phyloP scores from a whole-genome alignment of 768 basidiomycete species.

The Suillus discolor region DNA sequence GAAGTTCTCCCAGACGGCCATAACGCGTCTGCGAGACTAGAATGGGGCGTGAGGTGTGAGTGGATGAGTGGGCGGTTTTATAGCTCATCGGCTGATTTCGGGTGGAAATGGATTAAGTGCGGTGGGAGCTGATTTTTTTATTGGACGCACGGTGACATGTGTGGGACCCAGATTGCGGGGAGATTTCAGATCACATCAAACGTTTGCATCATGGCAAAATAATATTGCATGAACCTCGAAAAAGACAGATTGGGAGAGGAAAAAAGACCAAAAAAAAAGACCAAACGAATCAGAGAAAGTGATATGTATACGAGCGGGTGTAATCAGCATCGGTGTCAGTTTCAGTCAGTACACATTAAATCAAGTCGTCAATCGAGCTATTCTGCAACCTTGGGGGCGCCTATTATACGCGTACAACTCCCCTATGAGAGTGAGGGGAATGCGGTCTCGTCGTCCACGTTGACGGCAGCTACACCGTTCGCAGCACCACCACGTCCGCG shows the following conservation, averaged over 20 bases:
- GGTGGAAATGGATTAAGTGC: background rate
- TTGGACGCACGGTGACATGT: constrained; percentile 9
- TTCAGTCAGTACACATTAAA: constrained; percentile 6
- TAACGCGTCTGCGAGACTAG: constrained; percentile 24
- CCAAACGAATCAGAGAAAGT: constrained; percentile 1
- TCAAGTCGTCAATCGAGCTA: constrained; percentile 3
- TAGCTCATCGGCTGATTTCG: constrained; percentile 3
- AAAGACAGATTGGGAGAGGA: constrained; percentile 3
- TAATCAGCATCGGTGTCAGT: constrained; percentile 6
- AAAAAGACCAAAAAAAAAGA: background rate
- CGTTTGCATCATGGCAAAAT: constrained; percentile 7
- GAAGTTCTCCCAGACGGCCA: constrained; percentile 28
- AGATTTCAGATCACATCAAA: constrained; percentile 12
- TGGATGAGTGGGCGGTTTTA: background rate
- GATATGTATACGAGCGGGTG: constrained; percentile 7
- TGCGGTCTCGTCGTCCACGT: constrained; percentile 81
- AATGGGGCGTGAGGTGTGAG: constrained; percentile 15
- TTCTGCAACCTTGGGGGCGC: constrained; percentile 8
- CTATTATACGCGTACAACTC: constrained; percentile 10
- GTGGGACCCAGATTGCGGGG: background rate
- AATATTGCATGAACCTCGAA: constrained; percentile 8
- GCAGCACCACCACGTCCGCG: constrained; percentile 44
- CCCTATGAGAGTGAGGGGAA: constrained; percentile 82
- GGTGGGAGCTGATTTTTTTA: constrained; percentile 8
- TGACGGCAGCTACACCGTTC: constrained; percentile 48